Conservation (phyloP, 2,329 filamentous ascomycete species). For the Pezicula rhizophila region DNA sequence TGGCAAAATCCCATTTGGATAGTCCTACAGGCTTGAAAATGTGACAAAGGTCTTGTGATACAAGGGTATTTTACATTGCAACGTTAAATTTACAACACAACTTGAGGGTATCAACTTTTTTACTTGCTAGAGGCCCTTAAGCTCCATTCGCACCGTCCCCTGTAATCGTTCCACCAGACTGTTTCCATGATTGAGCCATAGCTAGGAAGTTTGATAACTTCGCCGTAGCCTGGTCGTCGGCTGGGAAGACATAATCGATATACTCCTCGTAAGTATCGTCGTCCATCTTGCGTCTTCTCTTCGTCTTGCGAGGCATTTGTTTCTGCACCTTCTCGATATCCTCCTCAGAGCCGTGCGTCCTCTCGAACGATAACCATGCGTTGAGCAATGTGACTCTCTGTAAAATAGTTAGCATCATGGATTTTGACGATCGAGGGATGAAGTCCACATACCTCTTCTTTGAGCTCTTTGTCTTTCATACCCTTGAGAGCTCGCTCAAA, state of each 20-base stretch:
- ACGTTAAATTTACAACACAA: too few species aligned
- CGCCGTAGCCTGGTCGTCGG: constrained; percentile 80
- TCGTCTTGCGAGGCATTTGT: constrained; percentile 89
- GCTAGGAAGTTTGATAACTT: constrained; percentile 79
- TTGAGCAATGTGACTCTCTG: constrained; percentile 81
- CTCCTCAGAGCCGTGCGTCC: constrained; percentile 67
- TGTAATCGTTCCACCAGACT: constrained; percentile 25
- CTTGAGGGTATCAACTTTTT: neutral
- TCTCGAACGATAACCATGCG: constrained; percentile 89
- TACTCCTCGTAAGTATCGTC: constrained; percentile 96
- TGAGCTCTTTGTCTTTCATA: constrained; percentile 85
- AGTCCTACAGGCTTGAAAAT: too few species aligned
- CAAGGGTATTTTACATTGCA: too few species aligned
- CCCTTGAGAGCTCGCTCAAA: constrained; percentile 81
- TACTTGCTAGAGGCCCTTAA: neutral
- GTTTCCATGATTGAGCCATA: constrained; percentile 70
- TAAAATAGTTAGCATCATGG: constrained; percentile 26
- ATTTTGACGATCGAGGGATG: neutral
- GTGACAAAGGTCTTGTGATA: too few species aligned
- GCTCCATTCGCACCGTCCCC: constrained; percentile 13
- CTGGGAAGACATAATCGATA: constrained; percentile 94
- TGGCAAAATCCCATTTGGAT: too few species aligned
- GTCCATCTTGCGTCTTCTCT: constrained; percentile 86
- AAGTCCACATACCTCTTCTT: constrained; percentile 61
- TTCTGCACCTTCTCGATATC: constrained; percentile 80